Conservation (phyloP, 257 asterid genomes). For the Leptodermis oblonga region DNA sequence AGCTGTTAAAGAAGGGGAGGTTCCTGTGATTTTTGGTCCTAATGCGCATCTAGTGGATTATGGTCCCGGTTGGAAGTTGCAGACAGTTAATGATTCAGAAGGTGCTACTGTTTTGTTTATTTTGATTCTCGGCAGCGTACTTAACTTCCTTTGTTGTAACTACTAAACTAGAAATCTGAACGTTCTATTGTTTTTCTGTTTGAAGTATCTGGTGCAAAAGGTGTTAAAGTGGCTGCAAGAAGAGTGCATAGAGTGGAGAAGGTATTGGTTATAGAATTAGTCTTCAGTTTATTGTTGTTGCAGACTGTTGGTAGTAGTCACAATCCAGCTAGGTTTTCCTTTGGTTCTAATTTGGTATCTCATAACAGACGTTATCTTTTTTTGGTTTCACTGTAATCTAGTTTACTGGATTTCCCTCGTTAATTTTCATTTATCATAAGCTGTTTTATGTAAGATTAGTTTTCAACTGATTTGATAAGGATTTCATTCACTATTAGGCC, state of each 20-base stretch:
- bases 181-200: not conserved
- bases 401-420: not conserved
- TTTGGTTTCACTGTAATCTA: too few relatives aligned
- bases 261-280: slow-evolving; percentile 10
- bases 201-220: slow-evolving; percentile 5
- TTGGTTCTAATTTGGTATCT: too few relatives aligned
- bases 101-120: slow-evolving; percentile 22
- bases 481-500: not conserved
- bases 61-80: slow-evolving; percentile 74
- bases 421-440: not conserved
- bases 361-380: too few relatives aligned
- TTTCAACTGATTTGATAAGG: not conserved
- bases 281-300: not conserved
- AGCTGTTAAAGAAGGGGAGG: slow-evolving; percentile 79
- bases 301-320: not conserved
- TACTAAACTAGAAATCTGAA: not conserved
- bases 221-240: not conserved
- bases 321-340: not conserved
- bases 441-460: not conserved
- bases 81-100: slow-evolving; percentile 38
- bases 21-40: slow-evolving; percentile 77
- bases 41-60: slow-evolving; percentile 60
- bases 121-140: not conserved
- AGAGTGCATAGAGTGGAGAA: slow-evolving; percentile 7
- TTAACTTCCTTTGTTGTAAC: not conserved